Base-by-base conservation (phyloP, 176 grass and related monocot species). In the Oryza brachyantha region DNA sequence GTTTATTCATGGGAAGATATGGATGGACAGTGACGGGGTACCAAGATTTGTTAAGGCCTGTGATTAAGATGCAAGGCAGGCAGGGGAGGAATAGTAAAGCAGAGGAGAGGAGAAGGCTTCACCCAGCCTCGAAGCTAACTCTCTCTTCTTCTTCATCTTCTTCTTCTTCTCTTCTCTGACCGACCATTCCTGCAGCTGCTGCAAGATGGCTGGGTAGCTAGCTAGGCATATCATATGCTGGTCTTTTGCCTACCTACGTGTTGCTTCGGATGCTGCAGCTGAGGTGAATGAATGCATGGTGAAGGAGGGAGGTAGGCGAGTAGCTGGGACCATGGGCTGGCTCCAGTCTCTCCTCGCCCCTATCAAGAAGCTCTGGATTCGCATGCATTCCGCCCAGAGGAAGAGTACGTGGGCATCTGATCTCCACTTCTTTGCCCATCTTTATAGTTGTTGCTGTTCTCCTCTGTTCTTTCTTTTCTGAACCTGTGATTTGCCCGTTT, bases 311-410 rank as follows among this genome's bases (percentile, higher is more conserved):
- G 66, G 72, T 19, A 80, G 10, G 16, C 52, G 24, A 13, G 43
- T 9, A 4, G 8, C 74, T 57, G 63, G 43, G 77, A 42, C 14
- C 81, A 93, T 94, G 94, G 89, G 76, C 60, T 97, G 94, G 91
- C 80, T 97, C 17, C 91, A 45, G 35, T 88, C 89, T 66, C 89
- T 94, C 91, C 25, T 94, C 38, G 72, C 87, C 57, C 94, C 94
- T 29, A 68, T 97, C 37, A 97, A 90, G 89, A 94, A 90, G 85
- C 82, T 97, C 29, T 97, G 94, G 94, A 42, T 92, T 29, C 94
- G 94, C 31, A 24, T 90, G 84, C 94, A 97, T 92, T 97, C 89
- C 34, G 86, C 88, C 29, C 85, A 82, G 64, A 83, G 78, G 35
- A 97, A 90, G 78, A 94, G 94, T 97, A 94, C 5, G 91, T 78